phyloP scores from a whole-genome alignment of 768 basidiomycete genomes.

The Tulasnella sp. region DNA sequence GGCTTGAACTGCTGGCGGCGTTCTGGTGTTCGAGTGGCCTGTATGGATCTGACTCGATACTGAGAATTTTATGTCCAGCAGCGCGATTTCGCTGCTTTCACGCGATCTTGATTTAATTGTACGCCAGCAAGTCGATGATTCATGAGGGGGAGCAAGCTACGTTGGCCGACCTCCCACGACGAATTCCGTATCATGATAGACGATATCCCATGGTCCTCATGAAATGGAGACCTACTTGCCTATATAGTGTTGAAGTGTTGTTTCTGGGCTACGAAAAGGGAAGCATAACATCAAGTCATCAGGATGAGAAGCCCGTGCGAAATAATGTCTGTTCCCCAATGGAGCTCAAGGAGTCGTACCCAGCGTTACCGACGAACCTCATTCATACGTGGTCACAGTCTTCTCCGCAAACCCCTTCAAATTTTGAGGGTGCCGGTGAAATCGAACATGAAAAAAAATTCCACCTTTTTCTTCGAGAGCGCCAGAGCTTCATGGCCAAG shows the following conservation, averaged over 20 bases:
- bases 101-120: too few species aligned
- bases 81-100: constrained; percentile 21
- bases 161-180: too few species aligned
- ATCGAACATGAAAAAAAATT: constrained; percentile 30
- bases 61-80: constrained; percentile 17
- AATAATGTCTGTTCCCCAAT: constrained; percentile 26
- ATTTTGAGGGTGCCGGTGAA: constrained; percentile 26
- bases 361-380: constrained; percentile 38
- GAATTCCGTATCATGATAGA: too few species aligned
- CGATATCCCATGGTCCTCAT: too few species aligned
- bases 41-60: constrained; percentile 21
- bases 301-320: too few species aligned
- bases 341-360: constrained; percentile 25
- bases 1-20: constrained; percentile 2
- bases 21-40: constrained; percentile 12
- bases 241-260: constrained; percentile 21
- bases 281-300: too few species aligned
- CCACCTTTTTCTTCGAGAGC: constrained; percentile 32
- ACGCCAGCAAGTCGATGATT: too few species aligned
- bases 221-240: constrained; percentile 23
- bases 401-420: constrained; percentile 29
- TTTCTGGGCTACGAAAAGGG: constrained; percentile 24
- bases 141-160: too few species aligned
- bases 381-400: constrained; percentile 32
- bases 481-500: too few species aligned